Base-by-base conservation (phyloP, 768 basidiomycete genomes). In the Leccinum rimulosum region DNA sequence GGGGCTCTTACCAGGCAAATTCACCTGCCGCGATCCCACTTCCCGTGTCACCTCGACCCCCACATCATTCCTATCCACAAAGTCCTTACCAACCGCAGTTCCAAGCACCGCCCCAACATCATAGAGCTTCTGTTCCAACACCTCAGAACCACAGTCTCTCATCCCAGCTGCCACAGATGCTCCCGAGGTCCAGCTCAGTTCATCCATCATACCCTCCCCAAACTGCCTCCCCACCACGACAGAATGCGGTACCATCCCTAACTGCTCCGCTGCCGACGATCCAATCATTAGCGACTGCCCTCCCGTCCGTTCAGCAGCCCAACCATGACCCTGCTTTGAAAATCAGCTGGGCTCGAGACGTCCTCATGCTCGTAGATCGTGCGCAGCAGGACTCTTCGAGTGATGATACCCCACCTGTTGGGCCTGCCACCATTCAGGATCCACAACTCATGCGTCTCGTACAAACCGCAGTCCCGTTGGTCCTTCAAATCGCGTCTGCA, bases 291-390 rank as follows among this genome's bases (percentile, higher is more conserved):
- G 68, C 80, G 5, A 76, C 80, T 0, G 84, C 82, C 1, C 68
- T 83, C 0, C 70, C 76, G 4, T 71, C 81, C 12, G 74, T 89
- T 25, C 85, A 87, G 55, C 73, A 78, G 2, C 81, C 86, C 1
- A 67, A 67, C 40, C 81, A 82, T 58, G 84, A 86, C 64, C 87
- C 88, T 3, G 69, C 75, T 0, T 78, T 85, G 47, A 85, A 86
- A 65, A 72, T 96, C 6, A 77, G 82, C 28, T 98, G 94, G 93
- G 84, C 84, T 15, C 80, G 91, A 52, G 93, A 96, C 62, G 89
- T 95, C 57, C 72, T 95, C 58, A 83, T 85, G 66, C 84, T 95
- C 58, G 84, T 91, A 56, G 89, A 95, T 54, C 82, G 84, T 55
- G 52, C 62, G 12, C 65, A 72, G 52, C 66, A 79, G 4, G 71